A percentile compares a stretch with the other conserved stretches of the same genome.
Evolutionary conservation across 2,329 filamentous ascomycete species (phyloP).

Genomic region (Aspergillus sp.): DNA sequence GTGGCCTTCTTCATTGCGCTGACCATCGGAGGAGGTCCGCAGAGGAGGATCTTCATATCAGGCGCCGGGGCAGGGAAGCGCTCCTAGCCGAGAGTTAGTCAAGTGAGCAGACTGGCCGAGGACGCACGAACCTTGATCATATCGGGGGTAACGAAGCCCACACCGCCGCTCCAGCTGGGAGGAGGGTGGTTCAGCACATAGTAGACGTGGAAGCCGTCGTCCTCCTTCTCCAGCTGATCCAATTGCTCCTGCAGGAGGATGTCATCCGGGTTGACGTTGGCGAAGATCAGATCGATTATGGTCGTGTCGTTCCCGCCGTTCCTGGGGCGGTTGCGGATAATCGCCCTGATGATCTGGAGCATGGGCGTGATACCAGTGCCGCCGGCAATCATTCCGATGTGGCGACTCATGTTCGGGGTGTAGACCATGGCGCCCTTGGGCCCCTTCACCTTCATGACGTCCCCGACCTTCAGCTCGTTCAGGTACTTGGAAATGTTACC

Average conservation of each 20-base stretch:
- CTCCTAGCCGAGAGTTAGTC: slow-evolving; percentile 22
- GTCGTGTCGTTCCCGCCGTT: slow-evolving; percentile 68
- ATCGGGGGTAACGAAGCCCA: slow-evolving; percentile 88
- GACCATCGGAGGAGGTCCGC: slow-evolving; percentile 94
- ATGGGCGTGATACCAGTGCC: slow-evolving; percentile 98
- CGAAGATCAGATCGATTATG: slow-evolving; percentile 88
- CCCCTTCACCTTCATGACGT: slow-evolving; percentile 81
- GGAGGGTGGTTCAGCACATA: slow-evolving; percentile 96
- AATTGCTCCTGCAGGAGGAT: slow-evolving; percentile 90
- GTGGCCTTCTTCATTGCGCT: slow-evolving; percentile 94
- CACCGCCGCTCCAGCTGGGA: slow-evolving; percentile 80
- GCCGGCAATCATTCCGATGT: slow-evolving; percentile 96
- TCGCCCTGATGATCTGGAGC: slow-evolving; percentile 90
- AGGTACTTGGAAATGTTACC: slow-evolving; percentile 96
- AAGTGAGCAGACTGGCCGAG: not conserved
- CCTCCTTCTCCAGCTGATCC: slow-evolving; percentile 65
- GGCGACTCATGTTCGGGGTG: slow-evolving; percentile 89
- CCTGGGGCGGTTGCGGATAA: slow-evolving; percentile 63
- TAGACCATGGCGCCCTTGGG: slow-evolving; percentile 98
- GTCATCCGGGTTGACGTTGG: slow-evolving; percentile 87
- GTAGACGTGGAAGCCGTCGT: slow-evolving; percentile 75
- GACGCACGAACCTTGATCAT: slow-evolving; percentile 69
- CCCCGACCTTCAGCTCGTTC: slow-evolving; percentile 69
- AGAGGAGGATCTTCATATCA: slow-evolving; percentile 89
- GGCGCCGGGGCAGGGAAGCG: slow-evolving; percentile 66